Evolutionary conservation across 2,329 filamentous ascomycete genomes (phyloP).

Genomic region (Didymellaceae sp.): DNA sequence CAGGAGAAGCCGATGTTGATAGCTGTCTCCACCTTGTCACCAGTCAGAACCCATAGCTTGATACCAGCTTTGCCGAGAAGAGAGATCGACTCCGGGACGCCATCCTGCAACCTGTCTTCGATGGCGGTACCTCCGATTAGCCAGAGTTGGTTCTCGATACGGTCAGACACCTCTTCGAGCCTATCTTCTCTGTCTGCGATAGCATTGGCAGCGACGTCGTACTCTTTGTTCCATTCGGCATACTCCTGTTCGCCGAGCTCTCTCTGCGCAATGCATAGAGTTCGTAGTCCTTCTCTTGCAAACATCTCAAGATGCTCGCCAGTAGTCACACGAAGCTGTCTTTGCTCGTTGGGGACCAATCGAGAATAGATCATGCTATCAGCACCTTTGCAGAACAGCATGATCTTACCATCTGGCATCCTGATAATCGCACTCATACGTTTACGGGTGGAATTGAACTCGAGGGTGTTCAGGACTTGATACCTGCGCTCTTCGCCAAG

Average conservation of each 20-base stretch:
- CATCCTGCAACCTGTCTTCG: constrained; percentile 94
- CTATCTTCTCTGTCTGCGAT: constrained; percentile 90
- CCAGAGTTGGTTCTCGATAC: constrained; percentile 87
- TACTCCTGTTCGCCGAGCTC: constrained; percentile 85
- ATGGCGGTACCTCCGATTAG: constrained; percentile 95
- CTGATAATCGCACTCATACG: constrained; percentile 96
- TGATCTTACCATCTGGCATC: constrained; percentile 89
- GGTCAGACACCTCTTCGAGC: constrained; percentile 84
- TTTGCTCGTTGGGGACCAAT: constrained; percentile 82
- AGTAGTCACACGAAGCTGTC: constrained; percentile 79
- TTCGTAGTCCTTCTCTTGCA: constrained; percentile 91
- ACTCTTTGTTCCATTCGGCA: constrained; percentile 79
- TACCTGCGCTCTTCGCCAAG: constrained; percentile 86
- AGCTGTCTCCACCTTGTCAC: constrained; percentile 98
- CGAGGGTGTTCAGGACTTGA: constrained; percentile 88
- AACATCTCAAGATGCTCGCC: constrained; percentile 97
- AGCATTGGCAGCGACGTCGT: constrained; percentile 84
- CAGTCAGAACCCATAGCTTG: constrained; percentile 97
- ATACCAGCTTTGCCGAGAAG: constrained; percentile 92
- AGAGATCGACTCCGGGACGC: constrained; percentile 93
- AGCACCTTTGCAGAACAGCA: constrained; percentile 95
- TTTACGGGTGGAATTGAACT: constrained; percentile 97
- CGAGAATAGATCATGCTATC: constrained; percentile 97
- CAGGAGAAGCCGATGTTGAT: constrained; percentile 99
- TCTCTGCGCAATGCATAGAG: constrained; percentile 88